These are phyloP conservation scores for Zygotorulaspora sp. DNA, from an alignment of 805 yeast genomes.

Conservation along the genomic window DNA sequence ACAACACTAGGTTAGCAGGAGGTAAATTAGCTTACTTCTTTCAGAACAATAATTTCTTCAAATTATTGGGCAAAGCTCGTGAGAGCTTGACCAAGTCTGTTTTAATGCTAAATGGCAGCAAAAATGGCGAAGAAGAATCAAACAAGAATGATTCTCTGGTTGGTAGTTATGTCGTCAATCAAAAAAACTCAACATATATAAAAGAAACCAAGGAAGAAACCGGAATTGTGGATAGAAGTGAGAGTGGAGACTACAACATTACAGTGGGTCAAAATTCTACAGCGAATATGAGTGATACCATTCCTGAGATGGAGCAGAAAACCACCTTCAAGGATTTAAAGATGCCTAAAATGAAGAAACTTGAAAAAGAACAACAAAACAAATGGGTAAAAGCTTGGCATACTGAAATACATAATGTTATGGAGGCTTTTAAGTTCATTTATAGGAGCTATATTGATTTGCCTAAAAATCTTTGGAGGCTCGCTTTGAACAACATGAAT, in stretches of 20 bases:
- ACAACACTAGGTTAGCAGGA: conserved; percentile 34
- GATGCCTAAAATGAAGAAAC: conserved; percentile 21
- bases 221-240: too few species aligned
- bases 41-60: conserved; percentile 33
- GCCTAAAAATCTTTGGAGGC: conserved; percentile 57
- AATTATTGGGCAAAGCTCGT: conserved; percentile 29
- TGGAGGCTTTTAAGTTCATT: conserved; percentile 61
- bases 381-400: conserved; percentile 43
- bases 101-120: conserved; percentile 14
- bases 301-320: not conserved
- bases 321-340: conserved; percentile 26
- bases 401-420: conserved; percentile 48
- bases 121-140: conserved; percentile 4
- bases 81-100: conserved; percentile 18
- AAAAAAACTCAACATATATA: not conserved
- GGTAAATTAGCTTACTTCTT: conserved; percentile 25
- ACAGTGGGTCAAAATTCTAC: too few species aligned
- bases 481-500: conserved; percentile 45
- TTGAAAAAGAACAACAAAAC: conserved; percentile 6
- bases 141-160: too few species aligned
- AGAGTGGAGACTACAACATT: too few species aligned
- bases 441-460: conserved; percentile 60
- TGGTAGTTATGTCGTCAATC: too few species aligned
- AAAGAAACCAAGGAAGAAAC: too few species aligned
- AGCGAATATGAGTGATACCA: conserved; percentile 2